These are phyloP conservation scores for Starmerella vaccinii DNA, from an alignment of 805 yeast species.

Conservation along the genomic window DNA sequence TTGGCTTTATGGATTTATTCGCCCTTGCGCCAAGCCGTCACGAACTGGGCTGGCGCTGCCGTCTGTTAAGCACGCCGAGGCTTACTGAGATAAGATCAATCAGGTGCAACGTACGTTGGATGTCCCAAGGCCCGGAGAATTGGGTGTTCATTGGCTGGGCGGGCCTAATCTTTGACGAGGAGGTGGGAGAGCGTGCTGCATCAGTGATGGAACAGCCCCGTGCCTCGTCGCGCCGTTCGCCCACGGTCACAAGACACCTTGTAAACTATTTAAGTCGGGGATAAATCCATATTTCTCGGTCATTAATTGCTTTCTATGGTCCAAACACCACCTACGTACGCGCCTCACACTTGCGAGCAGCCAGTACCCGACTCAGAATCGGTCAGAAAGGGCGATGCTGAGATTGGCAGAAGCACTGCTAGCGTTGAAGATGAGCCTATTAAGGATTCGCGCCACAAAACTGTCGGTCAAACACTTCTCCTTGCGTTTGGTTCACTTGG, in stretches of 20 bases:
- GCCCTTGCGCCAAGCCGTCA: background rate
- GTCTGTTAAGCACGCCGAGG: background rate
- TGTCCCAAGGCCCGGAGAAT: background rate
- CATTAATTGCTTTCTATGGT: background rate
- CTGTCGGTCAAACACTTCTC: background rate
- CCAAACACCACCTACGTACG: background rate
- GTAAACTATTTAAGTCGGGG: too few relatives aligned
- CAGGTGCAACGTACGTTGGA: background rate
- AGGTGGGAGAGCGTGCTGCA: too few relatives aligned
- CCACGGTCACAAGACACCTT: too few relatives aligned
- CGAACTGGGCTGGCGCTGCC: background rate
- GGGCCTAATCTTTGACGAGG: too few relatives aligned
- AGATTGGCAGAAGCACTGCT: background rate
- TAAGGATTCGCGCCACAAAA: background rate
- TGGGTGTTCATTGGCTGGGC: too few relatives aligned
- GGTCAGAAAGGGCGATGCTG: background rate
- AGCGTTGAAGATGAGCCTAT: background rate
- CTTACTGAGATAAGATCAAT: background rate
- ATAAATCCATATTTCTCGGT: too few relatives aligned
- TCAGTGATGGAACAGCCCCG: too few relatives aligned
- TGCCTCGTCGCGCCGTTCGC: too few relatives aligned
- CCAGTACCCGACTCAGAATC: background rate
- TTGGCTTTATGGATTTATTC: background rate
- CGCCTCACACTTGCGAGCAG: background rate
- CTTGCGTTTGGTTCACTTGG: conserved; percentile 43